Base-by-base conservation (phyloP, 441 rosid genomes). In the Adansonia grandidieri region DNA sequence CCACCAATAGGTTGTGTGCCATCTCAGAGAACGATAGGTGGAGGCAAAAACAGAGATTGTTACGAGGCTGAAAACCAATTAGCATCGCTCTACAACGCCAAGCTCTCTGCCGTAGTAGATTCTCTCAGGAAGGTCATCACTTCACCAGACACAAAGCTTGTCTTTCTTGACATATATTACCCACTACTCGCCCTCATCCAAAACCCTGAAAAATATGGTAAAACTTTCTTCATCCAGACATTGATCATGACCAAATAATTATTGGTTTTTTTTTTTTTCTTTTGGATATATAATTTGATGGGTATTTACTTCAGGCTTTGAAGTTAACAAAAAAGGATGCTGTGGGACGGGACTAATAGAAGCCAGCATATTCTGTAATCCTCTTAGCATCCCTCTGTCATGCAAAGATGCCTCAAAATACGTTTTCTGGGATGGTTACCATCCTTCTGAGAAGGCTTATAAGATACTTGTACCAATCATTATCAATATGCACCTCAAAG, bases 341-440 rank as follows among this genome's bases (percentile, higher is more conserved):
- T 92, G 97, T 64, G 93, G 90, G 40, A 82, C 90, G 0, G 89
- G 88, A n/a, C n/a, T 80, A 3, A 19, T 84, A 6, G 87, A 83
- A 58, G 88, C 78, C 15, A 89, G 89, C 60, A 4, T 79, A 0
- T 71, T 88, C 13, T 90, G 93, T 47, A 87, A 67, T 64, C 50
- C 22, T 1, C 42, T 81, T 1, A 78, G 74, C 22, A 82, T 84
- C 69, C 73, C 83, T 50, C 47, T 5, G 4, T 63, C 85, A 40
- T 91, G 98, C 78, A 22, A 69, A 0, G 90, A 89, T 79, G 92
- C 85, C 40, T 78, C 92, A 0, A 84, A 86, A 0, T 90, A 83
- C 45, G 53, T 92, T 15, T 90, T 91, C 32, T 91, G 94, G 96
- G 94, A 93, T 64, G 89, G 91, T 79, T 93, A 81, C 51, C 97